Evolutionary conservation across 495 filamentous ascomycete genomes (phyloP).

Genomic region (Neurospora tetrasperma): DNA sequence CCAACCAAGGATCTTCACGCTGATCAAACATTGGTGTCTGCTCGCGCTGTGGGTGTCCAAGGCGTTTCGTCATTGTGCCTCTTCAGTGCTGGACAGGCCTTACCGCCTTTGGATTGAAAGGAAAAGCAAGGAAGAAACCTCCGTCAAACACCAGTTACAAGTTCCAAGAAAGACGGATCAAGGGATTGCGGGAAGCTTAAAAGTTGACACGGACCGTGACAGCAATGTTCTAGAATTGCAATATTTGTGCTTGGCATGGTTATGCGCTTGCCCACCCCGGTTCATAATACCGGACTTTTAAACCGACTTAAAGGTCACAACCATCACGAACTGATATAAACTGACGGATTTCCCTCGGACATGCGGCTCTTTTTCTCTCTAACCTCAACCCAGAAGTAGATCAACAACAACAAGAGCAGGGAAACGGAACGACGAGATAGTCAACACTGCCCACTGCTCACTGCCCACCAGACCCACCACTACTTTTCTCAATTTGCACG

Average conservation of each 20-base stretch:
- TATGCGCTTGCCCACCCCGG: not conserved
- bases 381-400: not conserved
- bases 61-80: not conserved
- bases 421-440: not conserved
- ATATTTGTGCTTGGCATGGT: not conserved
- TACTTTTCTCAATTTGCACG: not conserved
- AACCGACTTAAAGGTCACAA: not conserved
- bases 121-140: not conserved
- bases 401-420: not conserved
- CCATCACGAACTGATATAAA: not conserved
- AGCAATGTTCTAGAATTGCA: not conserved
- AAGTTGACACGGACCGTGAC: not conserved
- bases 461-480: not conserved
- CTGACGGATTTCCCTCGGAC: not conserved
- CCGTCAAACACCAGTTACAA: not conserved
- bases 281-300: not conserved
- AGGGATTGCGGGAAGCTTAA: not conserved
- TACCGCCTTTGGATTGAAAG: not conserved
- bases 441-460: not conserved
- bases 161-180: not conserved
- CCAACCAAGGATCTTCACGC: not conserved
- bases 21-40: not conserved
- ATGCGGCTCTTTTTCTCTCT: not conserved
- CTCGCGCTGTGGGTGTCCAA: not conserved
- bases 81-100: not conserved